Conservation (phyloP, 306 rosid genomes). For the Citrullus colocynthis region DNA sequence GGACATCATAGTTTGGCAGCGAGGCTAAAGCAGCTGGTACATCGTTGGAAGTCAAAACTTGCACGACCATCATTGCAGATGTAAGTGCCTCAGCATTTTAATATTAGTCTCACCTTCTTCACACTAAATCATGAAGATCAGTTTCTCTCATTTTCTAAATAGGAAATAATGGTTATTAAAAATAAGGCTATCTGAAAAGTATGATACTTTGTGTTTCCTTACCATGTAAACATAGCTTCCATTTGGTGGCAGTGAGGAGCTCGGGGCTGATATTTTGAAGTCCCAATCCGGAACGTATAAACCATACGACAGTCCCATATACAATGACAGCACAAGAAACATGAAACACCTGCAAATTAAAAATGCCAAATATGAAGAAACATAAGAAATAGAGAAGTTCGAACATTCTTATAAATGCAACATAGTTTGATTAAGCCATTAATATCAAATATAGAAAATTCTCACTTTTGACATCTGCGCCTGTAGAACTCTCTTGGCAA, state of each 20-base stretch:
- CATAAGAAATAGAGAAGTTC: not conserved
- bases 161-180: not conserved
- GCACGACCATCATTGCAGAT: not conserved
- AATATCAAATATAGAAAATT: not conserved
- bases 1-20: not conserved
- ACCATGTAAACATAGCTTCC: constrained; percentile 39
- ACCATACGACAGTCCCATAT: constrained; percentile 54
- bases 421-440: not conserved
- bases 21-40: not conserved
- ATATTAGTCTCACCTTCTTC: not conserved
- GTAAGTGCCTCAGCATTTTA: not conserved
- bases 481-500: not conserved
- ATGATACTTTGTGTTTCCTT: constrained; percentile 11
- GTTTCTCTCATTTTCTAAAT: not conserved
- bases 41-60: not conserved
- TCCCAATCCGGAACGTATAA: constrained; percentile 92
- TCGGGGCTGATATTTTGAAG: constrained; percentile 26
- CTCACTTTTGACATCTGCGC: not conserved
- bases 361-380: not conserved
- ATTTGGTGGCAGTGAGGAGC: constrained; percentile 27
- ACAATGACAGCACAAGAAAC: constrained; percentile 41
- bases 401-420: not conserved
- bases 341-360: constrained; percentile 38
- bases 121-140: not conserved
- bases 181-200: constrained; percentile 3